phyloP scores from a whole-genome alignment of 805 yeast genomes.

The Novakomyces olei region DNA sequence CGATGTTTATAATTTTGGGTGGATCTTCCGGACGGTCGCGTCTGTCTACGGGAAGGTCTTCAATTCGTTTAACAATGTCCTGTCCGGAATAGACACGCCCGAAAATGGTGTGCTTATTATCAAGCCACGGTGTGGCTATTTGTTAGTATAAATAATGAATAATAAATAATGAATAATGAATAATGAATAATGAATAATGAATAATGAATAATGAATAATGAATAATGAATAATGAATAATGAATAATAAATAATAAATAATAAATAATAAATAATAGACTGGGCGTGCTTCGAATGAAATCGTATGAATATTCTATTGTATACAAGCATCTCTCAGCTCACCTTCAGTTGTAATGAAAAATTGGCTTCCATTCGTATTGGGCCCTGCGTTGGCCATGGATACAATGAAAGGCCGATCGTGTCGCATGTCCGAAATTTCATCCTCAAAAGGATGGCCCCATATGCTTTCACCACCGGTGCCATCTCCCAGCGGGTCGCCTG shows the following conservation, averaged over 20 bases:
- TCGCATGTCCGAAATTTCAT: slow-evolving; percentile 23
- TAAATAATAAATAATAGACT: too few relatives aligned
- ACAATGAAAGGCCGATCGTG: slow-evolving; percentile 34
- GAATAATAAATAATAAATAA: too few relatives aligned
- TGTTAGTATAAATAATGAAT: too few relatives aligned
- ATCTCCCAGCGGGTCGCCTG: slow-evolving; percentile 31
- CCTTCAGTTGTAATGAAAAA: slow-evolving; percentile 37
- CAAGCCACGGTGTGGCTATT: slow-evolving; percentile 25
- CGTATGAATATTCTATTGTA: too few relatives aligned
- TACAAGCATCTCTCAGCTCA: too few relatives aligned
- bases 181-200: too few relatives aligned
- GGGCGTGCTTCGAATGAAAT: too few relatives aligned
- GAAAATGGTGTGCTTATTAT: slow-evolving; percentile 37
- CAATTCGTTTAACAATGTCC: slow-evolving; percentile 28
- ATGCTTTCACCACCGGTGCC: slow-evolving; percentile 21
- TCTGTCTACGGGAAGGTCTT: slow-evolving; percentile 24
- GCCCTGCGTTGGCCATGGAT: slow-evolving; percentile 43
- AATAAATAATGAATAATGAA: too few relatives aligned
- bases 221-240: too few relatives aligned
- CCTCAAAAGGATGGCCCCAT: slow-evolving; percentile 22
- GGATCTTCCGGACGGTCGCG: slow-evolving; percentile 25
- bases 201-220: too few relatives aligned
- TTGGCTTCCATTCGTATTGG: slow-evolving; percentile 36
- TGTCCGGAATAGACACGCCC: slow-evolving; percentile 31
- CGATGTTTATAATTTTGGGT: slow-evolving; percentile 12